These are phyloP conservation scores for Vaccinium vitisidaea DNA, from an alignment of 148 eudicot species.

Conservation along the genomic window DNA sequence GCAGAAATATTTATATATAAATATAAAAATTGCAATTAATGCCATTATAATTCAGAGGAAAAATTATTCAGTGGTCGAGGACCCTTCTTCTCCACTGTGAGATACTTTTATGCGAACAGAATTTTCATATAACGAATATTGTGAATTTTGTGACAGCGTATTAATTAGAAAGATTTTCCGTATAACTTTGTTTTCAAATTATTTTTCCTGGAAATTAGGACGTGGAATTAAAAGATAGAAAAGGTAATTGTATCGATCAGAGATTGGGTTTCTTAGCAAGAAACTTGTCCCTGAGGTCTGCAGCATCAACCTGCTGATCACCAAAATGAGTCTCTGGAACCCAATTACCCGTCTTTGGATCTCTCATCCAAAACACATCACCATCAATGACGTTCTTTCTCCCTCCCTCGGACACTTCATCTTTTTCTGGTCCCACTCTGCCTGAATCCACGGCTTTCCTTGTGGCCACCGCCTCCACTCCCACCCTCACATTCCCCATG, in stretches of 20 bases:
- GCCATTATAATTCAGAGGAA: too few species aligned
- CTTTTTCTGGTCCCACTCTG: not conserved
- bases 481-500: constrained; percentile 8
- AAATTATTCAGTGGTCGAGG: too few species aligned
- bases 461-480: not conserved
- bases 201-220: not conserved
- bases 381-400: not conserved
- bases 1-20: too few species aligned
- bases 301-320: constrained; percentile 11
- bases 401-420: not conserved
- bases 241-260: not conserved
- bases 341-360: constrained; percentile 33
- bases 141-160: too few species aligned
- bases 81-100: too few species aligned
- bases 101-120: too few species aligned
- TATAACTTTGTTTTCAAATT: too few species aligned
- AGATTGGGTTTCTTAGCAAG: constrained; percentile 16
- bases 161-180: too few species aligned
- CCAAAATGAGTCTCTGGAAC: constrained; percentile 28
- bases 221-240: not conserved
- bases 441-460: not conserved
- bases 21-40: too few species aligned
- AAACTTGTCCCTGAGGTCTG: constrained; percentile 23
- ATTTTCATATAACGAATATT: too few species aligned
- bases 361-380: constrained; percentile 29